Evolutionary conservation across 768 basidiomycete genomes (phyloP), one percentile per base, ranked within the genome.

Genomic region (Kockovaella imperatae): DNA sequence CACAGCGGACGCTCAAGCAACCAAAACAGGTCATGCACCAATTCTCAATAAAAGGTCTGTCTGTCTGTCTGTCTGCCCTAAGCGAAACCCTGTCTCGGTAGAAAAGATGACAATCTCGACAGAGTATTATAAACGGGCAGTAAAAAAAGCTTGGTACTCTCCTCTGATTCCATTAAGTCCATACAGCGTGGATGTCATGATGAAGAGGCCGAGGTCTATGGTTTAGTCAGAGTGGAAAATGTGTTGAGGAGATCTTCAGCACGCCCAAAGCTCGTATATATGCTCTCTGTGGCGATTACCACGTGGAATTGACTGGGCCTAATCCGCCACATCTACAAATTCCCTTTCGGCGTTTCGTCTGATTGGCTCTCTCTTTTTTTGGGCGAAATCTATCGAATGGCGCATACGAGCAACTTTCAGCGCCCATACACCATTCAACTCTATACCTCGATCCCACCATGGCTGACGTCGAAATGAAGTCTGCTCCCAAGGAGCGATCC

Each of bases 381-480:
- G n/a, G n/a, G n/a, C n/a, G n/a, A n/a, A n/a, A n/a, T n/a, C n/a
- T n/a, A n/a, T n/a, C n/a, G n/a, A n/a, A n/a, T n/a, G n/a, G n/a
- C n/a, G n/a, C n/a, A n/a, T n/a, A n/a, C n/a, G n/a, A n/a, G n/a
- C n/a, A n/a, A 30, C 28, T 38, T 14, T 3, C 10, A 29, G 21
- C 17, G 18, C 14, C 14, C 17, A 35, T 32, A 53, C 35, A 13
- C 28, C 30, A 5, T 13, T 26, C 7, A 36, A 14, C 35, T 24
- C n/a, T 11, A 40, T 23, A 23, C 30, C 39, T 49, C 29, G 44
- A 18, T 30, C 18, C n/a, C 54, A 68, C 57, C 59, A 68, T 64
- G 66, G 58, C 62, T 51, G 62, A 63, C 56, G 64, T 67, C 45
- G 60, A 65, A 56, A 65, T 65, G 63, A 59, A 60, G 45, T 61